phyloP scores from a whole-genome alignment of 169 alveolate genomes.

The Plasmodium yoelii region DNA sequence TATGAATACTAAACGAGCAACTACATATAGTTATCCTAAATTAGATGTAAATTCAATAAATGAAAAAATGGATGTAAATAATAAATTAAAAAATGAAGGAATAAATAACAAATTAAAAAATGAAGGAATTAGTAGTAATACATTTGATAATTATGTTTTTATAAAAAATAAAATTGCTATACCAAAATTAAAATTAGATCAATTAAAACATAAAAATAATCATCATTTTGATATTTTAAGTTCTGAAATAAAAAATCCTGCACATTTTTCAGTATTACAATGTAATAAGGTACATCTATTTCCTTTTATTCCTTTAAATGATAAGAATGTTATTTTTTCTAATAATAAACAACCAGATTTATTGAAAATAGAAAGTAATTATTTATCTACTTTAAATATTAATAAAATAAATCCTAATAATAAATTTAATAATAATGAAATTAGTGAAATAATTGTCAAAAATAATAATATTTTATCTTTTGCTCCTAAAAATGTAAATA shows the following conservation, averaged over 20 bases:
- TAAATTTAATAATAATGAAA: no score
- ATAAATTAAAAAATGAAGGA: no score
- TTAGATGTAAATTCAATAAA: neutral
- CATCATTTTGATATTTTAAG: neutral
- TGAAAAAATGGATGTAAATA: neutral
- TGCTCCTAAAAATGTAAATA: no score
- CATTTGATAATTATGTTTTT: neutral
- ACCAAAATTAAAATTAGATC: constrained; percentile 10
- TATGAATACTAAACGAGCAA: constrained; percentile 11
- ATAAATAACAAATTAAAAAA: neutral
- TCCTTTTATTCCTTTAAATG: no score
- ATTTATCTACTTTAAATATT: no score
- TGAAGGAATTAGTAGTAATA: no score
- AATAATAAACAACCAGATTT: no score
- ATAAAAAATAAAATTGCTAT: constrained; percentile 7
- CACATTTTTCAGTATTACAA: neutral
- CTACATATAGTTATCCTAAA: constrained; percentile 12
- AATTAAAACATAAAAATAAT: constrained; percentile 1
- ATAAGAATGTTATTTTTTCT: no score
- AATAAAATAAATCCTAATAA: no score
- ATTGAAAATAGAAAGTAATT: no score
- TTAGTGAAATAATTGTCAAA: no score
- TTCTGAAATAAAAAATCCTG: constrained; percentile 7
- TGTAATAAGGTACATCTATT: neutral
- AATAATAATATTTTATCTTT: no score